Base-by-base conservation (phyloP, 805 yeast genomes). In the Starmerella asiatica region DNA sequence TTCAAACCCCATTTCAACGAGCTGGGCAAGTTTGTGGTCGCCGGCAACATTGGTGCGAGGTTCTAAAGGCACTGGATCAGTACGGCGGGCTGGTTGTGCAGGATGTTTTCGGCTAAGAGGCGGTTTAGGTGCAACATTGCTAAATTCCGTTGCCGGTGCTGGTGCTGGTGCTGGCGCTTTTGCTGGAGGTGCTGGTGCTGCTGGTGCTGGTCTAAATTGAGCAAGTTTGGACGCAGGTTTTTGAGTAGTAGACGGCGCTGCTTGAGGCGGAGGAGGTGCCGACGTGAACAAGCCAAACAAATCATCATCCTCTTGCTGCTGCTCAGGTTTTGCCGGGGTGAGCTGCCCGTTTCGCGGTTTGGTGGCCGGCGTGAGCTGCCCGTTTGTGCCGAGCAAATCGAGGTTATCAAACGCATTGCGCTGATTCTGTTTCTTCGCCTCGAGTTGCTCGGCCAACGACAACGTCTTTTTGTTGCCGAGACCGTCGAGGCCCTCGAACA, bases 1-100 rank as follows among this genome's bases (percentile, higher is more conserved):
- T 1, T 77, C 58, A 51, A 83, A 83, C 2, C 94, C 94, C 74
- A 83, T 83, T 43, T 82, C 91, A 2, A 80, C 58, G 32, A 82
- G 62, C 48, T 75, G 80, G 0, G 88, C 88, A 15, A 81, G 54
- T 1, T 73, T 65, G 21, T 46, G 44, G 38, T 48, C 54, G 14
- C 29, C 26, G 30, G 26, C 8, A 36, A 32, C 38, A 8, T n/a
- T 17, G 27, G 16, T 5, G 19, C 9, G 23, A 11, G 23, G 4
- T 5, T 17, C 18, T 16, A 12, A 21, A 32, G 21, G 15, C 14
- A 8, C 23, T 8, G 8, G 34, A 9, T 23, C 40, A 31, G 34
- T 30, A 30, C 14, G 33, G 40, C 19, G 32, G 39, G 12, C 38
- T 17, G n/a, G n/a, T n/a, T n/a, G n/a, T n/a, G n/a, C n/a, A n/a